Evolutionary conservation across 768 basidiomycete genomes (phyloP), one percentile per base, ranked within the genome.

Genomic region (Russula griseocarnosa): DNA sequence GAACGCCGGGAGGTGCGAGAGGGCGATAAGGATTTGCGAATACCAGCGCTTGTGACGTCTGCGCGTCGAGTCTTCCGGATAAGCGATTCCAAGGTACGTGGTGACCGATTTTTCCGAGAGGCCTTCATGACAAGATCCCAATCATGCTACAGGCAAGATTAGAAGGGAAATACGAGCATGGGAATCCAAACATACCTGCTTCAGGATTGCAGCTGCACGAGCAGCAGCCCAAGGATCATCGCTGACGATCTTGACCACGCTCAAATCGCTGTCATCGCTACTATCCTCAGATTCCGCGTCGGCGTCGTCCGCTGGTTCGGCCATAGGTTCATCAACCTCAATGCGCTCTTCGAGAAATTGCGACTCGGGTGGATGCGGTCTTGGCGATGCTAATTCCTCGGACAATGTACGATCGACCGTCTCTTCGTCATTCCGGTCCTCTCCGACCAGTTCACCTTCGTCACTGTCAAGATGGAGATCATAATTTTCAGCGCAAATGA

Each of bases 151-250:
- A 50, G 24, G 62, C 42, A 46, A 58, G 3, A 22, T 14, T 6
- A 58, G 51, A 28, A 38, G n/a, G 14, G 32, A 44, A 10, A 22
- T 22, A 20, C 20, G 14, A 34, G 18, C 2, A 22, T 26, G 30
- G 18, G n/a, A 3, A 3, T 22, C 7, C 26, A 1, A 14, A 73
- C 84, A n/a, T 55, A 92, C 92, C 80, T 91, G 82, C 74, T 90
- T 93, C 69, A 97, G 78, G 63, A 97, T 94, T 0, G 94, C 94
- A 38, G 92, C 94, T n/a, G 94, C 94, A 54, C 91, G 78, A 2
- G 94, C 94, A 52, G 94, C 94, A 20, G 92, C 92, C 63, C 81
- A 80, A 2, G 94, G 90, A 73, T 96, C 90, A 24, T 84, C 83
- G 63, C 90, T 92, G 3, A 86, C 86, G 65, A 96, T 90, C 76